Percentiles rank a stretch among this genome's conserved stretches.
Conservation (phyloP, 257 asterid species). For the Nicotiana sylvestris region DNA sequence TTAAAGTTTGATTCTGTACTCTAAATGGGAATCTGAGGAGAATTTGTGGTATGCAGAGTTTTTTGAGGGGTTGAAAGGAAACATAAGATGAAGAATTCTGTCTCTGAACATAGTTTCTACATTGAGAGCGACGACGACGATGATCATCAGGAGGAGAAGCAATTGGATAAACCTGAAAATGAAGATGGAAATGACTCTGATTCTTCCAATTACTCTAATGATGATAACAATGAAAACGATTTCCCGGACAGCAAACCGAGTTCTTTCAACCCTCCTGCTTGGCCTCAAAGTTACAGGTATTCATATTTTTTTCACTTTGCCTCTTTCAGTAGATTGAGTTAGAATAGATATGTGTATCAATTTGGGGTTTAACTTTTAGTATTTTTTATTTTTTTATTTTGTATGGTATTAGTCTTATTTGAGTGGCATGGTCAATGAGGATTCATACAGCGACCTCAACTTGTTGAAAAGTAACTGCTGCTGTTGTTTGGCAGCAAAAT, state of each 20-base stretch:
- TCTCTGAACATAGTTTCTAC: constrained; percentile 74
- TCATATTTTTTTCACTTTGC: neutral
- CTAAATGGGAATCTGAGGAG: neutral
- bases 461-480: neutral
- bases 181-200: constrained; percentile 58
- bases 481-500: neutral
- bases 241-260: constrained; percentile 36
- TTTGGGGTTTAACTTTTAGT: neutral
- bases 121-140: constrained; percentile 84
- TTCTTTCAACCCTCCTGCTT: constrained; percentile 51
- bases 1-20: neutral
- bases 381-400: neutral
- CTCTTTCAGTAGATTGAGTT: neutral
- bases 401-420: neutral
- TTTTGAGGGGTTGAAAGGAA: constrained; percentile 22
- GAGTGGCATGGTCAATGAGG: neutral
- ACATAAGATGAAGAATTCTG: constrained; percentile 62
- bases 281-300: constrained; percentile 99
- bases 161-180: constrained; percentile 28
- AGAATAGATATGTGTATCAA: neutral
- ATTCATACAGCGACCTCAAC: neutral
- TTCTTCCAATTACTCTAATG: constrained; percentile 44
- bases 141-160: constrained; percentile 40
- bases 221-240: constrained; percentile 29
- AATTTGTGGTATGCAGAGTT: constrained; percentile 19